A percentile compares a stretch with the other conserved stretches of the same genome.
Evolutionary conservation across 1,139 yeast species (phyloP).

Genomic region (Geotrichum klebahnii): DNA sequence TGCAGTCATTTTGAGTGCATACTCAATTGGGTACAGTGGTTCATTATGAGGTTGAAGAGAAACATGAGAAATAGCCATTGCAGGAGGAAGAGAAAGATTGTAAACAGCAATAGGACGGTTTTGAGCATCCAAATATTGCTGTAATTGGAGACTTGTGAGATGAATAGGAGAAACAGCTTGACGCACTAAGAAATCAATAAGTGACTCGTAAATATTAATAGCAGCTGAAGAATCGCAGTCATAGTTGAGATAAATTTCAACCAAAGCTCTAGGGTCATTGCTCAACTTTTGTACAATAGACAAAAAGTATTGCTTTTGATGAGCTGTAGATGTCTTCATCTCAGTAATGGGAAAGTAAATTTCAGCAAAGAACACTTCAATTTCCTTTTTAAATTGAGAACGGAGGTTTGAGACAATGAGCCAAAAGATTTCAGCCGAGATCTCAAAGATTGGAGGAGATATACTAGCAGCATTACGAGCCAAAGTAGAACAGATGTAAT

Average conservation of each 20-base stretch:
- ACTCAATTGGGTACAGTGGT: conserved; percentile 50
- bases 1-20: conserved; percentile 77
- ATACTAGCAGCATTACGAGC: conserved; percentile 93
- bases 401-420: conserved; percentile 75
- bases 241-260: conserved; percentile 89
- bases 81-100: conserved; percentile 67
- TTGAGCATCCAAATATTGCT: conserved; percentile 59
- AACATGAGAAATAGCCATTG: conserved; percentile 62
- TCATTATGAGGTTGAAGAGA: conserved; percentile 51
- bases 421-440: conserved; percentile 92
- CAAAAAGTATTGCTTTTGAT: conserved; percentile 83
- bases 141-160: conserved; percentile 63
- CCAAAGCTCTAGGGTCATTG: conserved; percentile 82
- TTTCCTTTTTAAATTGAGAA: conserved; percentile 82
- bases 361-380: conserved; percentile 89
- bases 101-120: conserved; percentile 66
- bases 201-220: conserved; percentile 81
- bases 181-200: conserved; percentile 72
- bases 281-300: conserved; percentile 75
- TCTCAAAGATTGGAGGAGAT: conserved; percentile 85
- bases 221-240: conserved; percentile 78
- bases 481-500: conserved; percentile 73
- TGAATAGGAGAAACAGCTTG: conserved; percentile 70
- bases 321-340: conserved; percentile 83
- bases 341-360: conserved; percentile 93